phyloP scores from a whole-genome alignment of 208 protist species.

The Crithidia sp. region DNA sequence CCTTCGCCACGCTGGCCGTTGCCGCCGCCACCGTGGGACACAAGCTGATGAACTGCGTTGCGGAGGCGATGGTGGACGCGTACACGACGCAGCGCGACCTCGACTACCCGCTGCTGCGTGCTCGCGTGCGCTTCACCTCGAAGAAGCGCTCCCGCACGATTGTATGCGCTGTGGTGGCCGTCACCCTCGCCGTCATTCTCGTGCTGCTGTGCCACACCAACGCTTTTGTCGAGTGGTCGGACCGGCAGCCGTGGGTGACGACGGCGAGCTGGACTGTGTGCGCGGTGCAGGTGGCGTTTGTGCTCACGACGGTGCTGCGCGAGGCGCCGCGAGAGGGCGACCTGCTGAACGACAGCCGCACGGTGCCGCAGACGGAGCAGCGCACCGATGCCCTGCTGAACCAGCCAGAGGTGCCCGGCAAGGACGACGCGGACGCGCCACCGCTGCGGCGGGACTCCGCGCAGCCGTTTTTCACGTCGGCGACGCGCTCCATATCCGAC shows the following conservation, averaged over 20 bases:
- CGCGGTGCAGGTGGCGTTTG: slow-evolving; percentile 31
- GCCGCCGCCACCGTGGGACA: slow-evolving; percentile 69
- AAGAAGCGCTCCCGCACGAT: slow-evolving; percentile 47
- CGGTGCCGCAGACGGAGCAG: background rate
- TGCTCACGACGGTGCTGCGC: slow-evolving; percentile 29
- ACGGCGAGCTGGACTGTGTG: slow-evolving; percentile 22
- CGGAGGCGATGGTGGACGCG: slow-evolving; percentile 81
- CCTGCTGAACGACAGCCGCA: slow-evolving; percentile 5
- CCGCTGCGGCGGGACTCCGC: background rate
- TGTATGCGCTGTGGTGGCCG: slow-evolving; percentile 49
- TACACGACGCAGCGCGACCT: slow-evolving; percentile 57
- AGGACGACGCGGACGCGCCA: background rate
- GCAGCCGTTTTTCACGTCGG: slow-evolving; percentile 3
- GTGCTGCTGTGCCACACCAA: slow-evolving; percentile 56
- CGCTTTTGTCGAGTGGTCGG: slow-evolving; percentile 47
- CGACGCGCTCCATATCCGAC: background rate
- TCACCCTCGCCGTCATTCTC: slow-evolving; percentile 28
- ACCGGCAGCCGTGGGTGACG: slow-evolving; percentile 40
- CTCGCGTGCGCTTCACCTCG: slow-evolving; percentile 60
- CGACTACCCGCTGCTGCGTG: slow-evolving; percentile 79
- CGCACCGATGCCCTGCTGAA: background rate
- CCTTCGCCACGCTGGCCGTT: slow-evolving; percentile 68
- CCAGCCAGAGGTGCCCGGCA: slow-evolving; percentile 1
- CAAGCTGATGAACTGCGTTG: slow-evolving; percentile 77
- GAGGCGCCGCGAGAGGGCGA: slow-evolving; percentile 11